Base-by-base conservation (phyloP, 129 eudicot species). In the Tanacetum coccineum region DNA sequence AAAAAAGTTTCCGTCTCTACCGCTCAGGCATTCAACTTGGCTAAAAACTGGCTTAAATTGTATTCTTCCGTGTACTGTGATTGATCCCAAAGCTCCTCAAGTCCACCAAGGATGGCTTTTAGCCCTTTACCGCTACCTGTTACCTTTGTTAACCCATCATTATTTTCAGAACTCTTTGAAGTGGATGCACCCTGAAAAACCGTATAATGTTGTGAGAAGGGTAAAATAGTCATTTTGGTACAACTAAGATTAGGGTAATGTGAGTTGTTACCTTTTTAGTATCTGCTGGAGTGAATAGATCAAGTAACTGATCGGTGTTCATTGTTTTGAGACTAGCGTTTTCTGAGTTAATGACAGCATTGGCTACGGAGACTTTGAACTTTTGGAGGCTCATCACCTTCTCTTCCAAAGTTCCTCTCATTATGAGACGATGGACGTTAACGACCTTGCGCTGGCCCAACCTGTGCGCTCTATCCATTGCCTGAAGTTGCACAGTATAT, bases 401-500 rank as follows among this genome's bases (percentile, higher is more conserved):
- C 75, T 94, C 99, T 74, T 94, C 99, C 76, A 94, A 70, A 40
- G 99, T 94, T 73, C 99, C 99, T 74, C 99, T 75, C 99, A 94
- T 94, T 74, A 94, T 89, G 39, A 94, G 88, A 48, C 99, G 97
- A 57, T 94, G 99, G 48, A 94, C 99, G 67, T 94, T 87, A 20
- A 94, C 99, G 2, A 94, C 99, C 74, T 89, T 94, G 44, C 86
- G 78, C 78, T 94, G 99, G 25, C 99, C 99, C 67, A 94, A 82
- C 60, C 99, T 89, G 78, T 94, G 99, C 66, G 99, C 99, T 83
- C 99, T 87, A 71, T 94, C 97, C 97, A 94, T 94, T 76, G 99
- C 99, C 99, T 90, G 60, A 47, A 56, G 67, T 47, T 22, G 66
- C 51, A 65, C 42, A 36, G 42, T 36, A 36, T 36, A 55, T 55